Percentiles rank a stretch among this genome's conserved stretches.
These are phyloP conservation scores for Dissophora globulifera DNA, from an alignment of 192 early-diverging fungal species.

Conservation along the genomic window DNA sequence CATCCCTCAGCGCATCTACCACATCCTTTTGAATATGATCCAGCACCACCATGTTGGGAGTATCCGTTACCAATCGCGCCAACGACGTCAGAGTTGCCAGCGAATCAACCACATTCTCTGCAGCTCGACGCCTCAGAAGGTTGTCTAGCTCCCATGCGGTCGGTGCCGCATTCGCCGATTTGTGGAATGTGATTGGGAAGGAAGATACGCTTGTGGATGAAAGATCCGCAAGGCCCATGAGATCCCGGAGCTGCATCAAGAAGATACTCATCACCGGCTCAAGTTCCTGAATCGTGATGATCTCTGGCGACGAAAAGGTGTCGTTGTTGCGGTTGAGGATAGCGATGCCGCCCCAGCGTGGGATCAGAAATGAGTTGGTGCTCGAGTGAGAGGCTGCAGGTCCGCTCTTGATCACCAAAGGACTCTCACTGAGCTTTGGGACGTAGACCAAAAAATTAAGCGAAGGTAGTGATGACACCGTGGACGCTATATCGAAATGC, in stretches of 20 bases:
- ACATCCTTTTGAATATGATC: constrained; percentile 86
- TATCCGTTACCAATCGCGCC: constrained; percentile 74
- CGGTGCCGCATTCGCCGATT: constrained; percentile 65
- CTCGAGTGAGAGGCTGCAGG: constrained; percentile 54
- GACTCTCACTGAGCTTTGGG: constrained; percentile 72
- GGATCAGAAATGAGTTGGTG: constrained; percentile 89
- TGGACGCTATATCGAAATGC: constrained; percentile 70
- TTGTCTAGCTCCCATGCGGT: constrained; percentile 87
- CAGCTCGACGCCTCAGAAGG: constrained; percentile 73
- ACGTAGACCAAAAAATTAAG: constrained; percentile 94
- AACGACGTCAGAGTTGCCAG: constrained; percentile 84
- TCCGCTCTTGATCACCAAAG: constrained; percentile 73
- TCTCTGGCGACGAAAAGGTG: constrained; percentile 7
- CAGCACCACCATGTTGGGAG: constrained; percentile 94
- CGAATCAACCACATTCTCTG: constrained; percentile 79
- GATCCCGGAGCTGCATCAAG: constrained; percentile 80
- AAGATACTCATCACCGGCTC: constrained; percentile 83
- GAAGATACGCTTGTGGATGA: neutral
- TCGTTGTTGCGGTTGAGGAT: constrained; percentile 71
- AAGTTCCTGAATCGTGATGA: constrained; percentile 63
- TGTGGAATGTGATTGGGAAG: constrained; percentile 47
- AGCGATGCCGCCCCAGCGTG: constrained; percentile 94
- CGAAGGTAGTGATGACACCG: constrained; percentile 80
- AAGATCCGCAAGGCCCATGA: constrained; percentile 82
- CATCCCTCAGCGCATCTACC: constrained; percentile 29